phyloP scores from a whole-genome alignment of 192 early-diverging fungal genomes.

The Entophlyctis helioformis region DNA sequence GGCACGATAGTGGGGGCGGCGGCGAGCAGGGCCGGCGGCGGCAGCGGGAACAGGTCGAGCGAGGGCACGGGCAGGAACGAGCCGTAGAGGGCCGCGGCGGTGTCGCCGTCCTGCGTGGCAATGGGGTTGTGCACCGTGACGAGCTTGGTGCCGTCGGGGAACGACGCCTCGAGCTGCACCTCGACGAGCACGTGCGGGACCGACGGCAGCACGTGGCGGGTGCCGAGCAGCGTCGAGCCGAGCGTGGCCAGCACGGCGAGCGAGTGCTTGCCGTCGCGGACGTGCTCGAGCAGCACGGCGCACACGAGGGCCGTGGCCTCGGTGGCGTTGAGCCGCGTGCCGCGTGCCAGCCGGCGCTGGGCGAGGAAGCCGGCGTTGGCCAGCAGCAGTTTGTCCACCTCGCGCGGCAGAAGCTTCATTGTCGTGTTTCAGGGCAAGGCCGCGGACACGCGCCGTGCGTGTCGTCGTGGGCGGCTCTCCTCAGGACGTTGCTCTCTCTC shows the following conservation, averaged over 20 bases:
- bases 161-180: slow-evolving; percentile 88
- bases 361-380: slow-evolving; percentile 80
- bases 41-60: slow-evolving; percentile 32
- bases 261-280: slow-evolving; percentile 78
- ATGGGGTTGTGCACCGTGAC: slow-evolving; percentile 92
- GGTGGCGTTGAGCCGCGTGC: slow-evolving; percentile 72
- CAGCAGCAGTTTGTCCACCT: slow-evolving; percentile 87
- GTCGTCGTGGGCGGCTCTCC: too few relatives aligned
- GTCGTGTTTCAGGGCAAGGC: too few relatives aligned
- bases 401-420: slow-evolving; percentile 72
- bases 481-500: too few relatives aligned
- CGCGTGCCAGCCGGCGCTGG: slow-evolving; percentile 81
- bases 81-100: slow-evolving; percentile 77
- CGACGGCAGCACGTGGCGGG: slow-evolving; percentile 64
- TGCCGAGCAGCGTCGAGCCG: slow-evolving; percentile 79
- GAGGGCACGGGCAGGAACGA: slow-evolving; percentile 70
- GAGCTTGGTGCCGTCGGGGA: slow-evolving; percentile 85
- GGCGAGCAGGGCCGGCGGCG: neutral
- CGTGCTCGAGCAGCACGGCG: slow-evolving; percentile 72
- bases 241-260: slow-evolving; percentile 80
- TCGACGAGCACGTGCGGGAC: slow-evolving; percentile 61
- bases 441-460: too few relatives aligned
- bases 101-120: slow-evolving; percentile 65
- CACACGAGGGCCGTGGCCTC: slow-evolving; percentile 86
- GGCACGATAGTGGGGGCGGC: too few relatives aligned